phyloP scores from a whole-genome alignment of 441 rosid species.

The Raphanus hybrid region DNA sequence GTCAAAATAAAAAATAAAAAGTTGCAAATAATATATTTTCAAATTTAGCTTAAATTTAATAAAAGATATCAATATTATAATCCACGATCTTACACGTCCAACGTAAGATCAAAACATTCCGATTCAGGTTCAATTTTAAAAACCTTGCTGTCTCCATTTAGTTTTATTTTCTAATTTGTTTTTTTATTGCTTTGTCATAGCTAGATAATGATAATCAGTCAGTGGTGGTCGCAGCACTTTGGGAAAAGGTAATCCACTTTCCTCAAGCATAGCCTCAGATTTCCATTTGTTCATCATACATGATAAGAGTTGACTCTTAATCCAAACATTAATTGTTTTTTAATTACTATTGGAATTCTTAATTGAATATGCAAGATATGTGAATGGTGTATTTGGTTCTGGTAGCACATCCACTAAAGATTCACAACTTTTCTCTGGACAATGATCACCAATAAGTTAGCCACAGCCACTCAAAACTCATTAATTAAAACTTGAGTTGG shows the following conservation, averaged over 20 bases:
- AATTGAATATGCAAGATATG: conserved; percentile 15
- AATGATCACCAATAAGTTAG: conserved; percentile 31
- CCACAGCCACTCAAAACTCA: conserved; percentile 27
- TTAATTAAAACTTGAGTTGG: conserved; percentile 8
- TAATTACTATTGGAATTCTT: conserved; percentile 5
- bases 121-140: conserved; percentile 19
- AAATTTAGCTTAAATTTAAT: neutral
- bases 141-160: neutral
- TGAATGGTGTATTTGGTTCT: conserved; percentile 28
- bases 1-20: neutral
- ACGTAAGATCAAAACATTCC: neutral
- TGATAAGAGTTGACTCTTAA: conserved; percentile 42
- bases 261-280: conserved; percentile 32
- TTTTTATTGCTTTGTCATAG: neutral
- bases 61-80: neutral
- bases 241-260: conserved; percentile 34
- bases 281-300: conserved; percentile 28
- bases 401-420: conserved; percentile 38
- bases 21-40: neutral
- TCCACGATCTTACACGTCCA: neutral
- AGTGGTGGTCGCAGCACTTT: conserved; percentile 38
- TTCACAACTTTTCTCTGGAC: conserved; percentile 22
- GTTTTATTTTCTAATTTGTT: neutral
- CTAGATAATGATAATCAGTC: conserved; percentile 14
- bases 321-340: conserved; percentile 11